A percentile compares a stretch with the other conserved stretches of the same genome.
These are phyloP conservation scores for Chloroidium sp. DNA, from an alignment of 163 green algal genomes.

Conservation along the genomic window DNA sequence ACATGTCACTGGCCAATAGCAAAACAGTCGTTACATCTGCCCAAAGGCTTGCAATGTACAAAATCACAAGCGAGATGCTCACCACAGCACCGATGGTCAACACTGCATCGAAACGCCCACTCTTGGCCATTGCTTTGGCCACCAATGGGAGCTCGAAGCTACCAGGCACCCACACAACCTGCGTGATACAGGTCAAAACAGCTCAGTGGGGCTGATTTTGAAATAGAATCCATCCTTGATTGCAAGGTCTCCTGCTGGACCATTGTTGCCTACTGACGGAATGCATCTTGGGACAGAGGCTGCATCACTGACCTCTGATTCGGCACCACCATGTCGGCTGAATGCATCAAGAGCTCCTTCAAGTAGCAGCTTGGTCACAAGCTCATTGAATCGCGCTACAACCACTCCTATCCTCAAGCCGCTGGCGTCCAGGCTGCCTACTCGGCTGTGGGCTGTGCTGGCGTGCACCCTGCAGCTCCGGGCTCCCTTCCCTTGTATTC, in stretches of 20 bases:
- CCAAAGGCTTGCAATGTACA: no score
- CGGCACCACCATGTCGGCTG: constrained; percentile 48
- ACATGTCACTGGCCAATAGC: neutral
- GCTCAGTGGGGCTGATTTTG: neutral
- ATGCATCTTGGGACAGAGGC: no score
- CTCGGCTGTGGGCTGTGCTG: no score
- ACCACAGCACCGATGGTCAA: constrained; percentile 87
- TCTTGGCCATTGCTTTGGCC: constrained; percentile 82
- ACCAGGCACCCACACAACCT: constrained; percentile 92
- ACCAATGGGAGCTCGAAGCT: constrained; percentile 93
- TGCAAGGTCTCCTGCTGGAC: no score
- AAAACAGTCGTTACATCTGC: neutral
- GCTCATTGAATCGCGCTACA: constrained; percentile 86
- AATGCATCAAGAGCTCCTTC: constrained; percentile 73
- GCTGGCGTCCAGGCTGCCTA: constrained; percentile 30
- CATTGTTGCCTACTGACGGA: no score
- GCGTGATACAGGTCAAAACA: neutral
- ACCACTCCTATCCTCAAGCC: constrained; percentile 66
- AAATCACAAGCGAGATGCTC: neutral
- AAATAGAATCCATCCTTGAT: no score
- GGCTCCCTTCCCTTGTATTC: no score
- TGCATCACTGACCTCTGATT: no score
- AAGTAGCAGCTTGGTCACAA: constrained; percentile 86
- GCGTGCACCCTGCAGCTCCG: no score
- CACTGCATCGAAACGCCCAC: constrained; percentile 79